Conservation (phyloP, 768 basidiomycete genomes). For the Leucocoprinus leucothites region DNA sequence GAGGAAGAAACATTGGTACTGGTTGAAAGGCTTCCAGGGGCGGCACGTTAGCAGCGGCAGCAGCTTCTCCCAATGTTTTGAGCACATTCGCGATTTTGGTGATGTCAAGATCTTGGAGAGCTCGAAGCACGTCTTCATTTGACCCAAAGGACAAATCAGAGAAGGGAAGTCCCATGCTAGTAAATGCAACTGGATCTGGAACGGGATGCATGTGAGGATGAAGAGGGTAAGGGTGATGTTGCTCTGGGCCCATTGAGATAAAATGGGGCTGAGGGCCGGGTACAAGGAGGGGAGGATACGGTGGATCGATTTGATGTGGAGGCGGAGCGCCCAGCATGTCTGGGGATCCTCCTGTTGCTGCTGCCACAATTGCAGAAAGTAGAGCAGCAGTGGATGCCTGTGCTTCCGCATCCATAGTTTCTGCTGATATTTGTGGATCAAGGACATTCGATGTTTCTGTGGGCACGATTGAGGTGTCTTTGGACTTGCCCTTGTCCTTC, state of each 20-base stretch:
- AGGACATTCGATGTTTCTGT: background rate
- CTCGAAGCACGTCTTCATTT: slow-evolving; percentile 72
- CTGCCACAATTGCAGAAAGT: slow-evolving; percentile 63
- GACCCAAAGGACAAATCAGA: slow-evolving; percentile 46
- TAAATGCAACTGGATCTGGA: slow-evolving; percentile 11
- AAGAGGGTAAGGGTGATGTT: slow-evolving; percentile 18
- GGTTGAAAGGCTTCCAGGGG: slow-evolving; percentile 21
- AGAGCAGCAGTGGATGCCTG: slow-evolving; percentile 55
- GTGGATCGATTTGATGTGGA: background rate
- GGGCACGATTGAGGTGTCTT: slow-evolving; percentile 15
- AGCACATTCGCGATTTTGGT: slow-evolving; percentile 67
- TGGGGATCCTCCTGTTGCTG: slow-evolving; percentile 51
- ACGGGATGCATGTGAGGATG: slow-evolving; percentile 14
- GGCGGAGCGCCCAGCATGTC: background rate
- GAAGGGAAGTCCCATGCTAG: slow-evolving; percentile 21
- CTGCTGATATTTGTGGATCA: slow-evolving; percentile 18
- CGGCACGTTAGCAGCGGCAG: slow-evolving; percentile 39
- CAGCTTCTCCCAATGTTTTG: slow-evolving; percentile 60
- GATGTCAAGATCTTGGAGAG: slow-evolving; percentile 70
- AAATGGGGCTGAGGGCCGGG: slow-evolving; percentile 20
- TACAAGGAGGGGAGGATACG: slow-evolving; percentile 1
- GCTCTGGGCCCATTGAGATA: slow-evolving; percentile 19
- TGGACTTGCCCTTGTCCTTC: slow-evolving; percentile 32
- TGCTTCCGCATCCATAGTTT: slow-evolving; percentile 32
- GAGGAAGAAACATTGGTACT: slow-evolving; percentile 18